Percentiles rank a stretch among this genome's conserved stretches.
These are phyloP conservation scores for Globisporangium megalacanthum DNA, from an alignment of 352 stramenopile species.

Conservation along the genomic window DNA sequence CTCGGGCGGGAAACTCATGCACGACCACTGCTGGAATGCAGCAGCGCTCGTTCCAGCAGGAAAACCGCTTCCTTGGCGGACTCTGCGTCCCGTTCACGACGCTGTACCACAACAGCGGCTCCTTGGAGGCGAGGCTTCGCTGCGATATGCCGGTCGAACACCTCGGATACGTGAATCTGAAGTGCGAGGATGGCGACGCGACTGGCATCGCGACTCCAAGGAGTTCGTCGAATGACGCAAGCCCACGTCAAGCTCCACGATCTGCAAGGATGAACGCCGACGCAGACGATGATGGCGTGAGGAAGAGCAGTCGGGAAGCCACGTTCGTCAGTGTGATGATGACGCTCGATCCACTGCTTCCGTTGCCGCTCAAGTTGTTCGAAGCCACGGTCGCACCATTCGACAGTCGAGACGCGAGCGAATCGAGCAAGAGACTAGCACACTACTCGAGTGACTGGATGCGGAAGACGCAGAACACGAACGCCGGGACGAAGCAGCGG, in stretches of 20 bases:
- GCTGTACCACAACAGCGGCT: constrained; percentile 69
- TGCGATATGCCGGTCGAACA: constrained; percentile 81
- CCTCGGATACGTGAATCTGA: constrained; percentile 71
- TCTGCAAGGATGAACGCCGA: neutral
- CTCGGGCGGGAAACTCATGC: constrained; percentile 13
- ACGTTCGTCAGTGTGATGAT: constrained; percentile 86
- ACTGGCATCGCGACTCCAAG: constrained; percentile 7
- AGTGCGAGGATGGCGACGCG: constrained; percentile 7
- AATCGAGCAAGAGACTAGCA: constrained; percentile 19
- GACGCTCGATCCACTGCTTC: constrained; percentile 83
- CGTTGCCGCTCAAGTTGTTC: constrained; percentile 26
- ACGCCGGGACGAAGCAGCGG: constrained; percentile 21
- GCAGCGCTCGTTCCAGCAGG: constrained; percentile 45
- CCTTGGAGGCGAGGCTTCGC: constrained; percentile 74
- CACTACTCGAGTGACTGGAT: constrained; percentile 38
- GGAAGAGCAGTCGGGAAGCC: constrained; percentile 40
- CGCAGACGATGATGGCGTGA: constrained; percentile 24
- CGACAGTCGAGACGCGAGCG: constrained; percentile 12
- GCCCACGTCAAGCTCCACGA: neutral
- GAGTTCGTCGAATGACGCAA: constrained; percentile 1
- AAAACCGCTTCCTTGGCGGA: constrained; percentile 82
- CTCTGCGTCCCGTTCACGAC: constrained; percentile 87
- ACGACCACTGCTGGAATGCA: constrained; percentile 24
- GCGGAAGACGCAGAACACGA: constrained; percentile 9
- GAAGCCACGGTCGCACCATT: constrained; percentile 11